Evolutionary conservation across 441 rosid species (phyloP).

Genomic region (Jatropha podagrica): DNA sequence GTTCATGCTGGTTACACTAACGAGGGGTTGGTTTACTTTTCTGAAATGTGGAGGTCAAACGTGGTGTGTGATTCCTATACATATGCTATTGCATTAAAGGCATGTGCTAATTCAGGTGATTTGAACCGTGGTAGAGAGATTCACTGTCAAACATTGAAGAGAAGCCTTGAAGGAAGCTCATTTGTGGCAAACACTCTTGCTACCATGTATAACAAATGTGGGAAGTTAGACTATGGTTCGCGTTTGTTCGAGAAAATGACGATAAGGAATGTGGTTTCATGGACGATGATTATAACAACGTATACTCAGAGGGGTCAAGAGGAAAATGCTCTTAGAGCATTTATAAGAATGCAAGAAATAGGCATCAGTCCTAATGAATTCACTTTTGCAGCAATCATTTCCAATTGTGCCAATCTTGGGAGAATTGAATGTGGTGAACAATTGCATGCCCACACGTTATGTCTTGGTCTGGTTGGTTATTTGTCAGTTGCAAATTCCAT

Average conservation of each 20-base stretch:
- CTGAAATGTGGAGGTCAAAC: constrained; percentile 58
- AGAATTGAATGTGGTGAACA: constrained; percentile 80
- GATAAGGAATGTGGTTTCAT: constrained; percentile 71
- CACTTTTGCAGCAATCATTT: constrained; percentile 69
- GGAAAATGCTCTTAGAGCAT: constrained; percentile 54
- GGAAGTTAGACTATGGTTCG: constrained; percentile 60
- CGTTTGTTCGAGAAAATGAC: constrained; percentile 63
- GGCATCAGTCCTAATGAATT: constrained; percentile 61
- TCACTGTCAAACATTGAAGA: constrained; percentile 61
- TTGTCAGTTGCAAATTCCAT: constrained; percentile 73
- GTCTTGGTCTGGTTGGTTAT: constrained; percentile 43
- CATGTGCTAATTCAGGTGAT: constrained; percentile 66
- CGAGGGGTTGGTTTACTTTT: constrained; percentile 60
- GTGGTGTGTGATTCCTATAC: constrained; percentile 55
- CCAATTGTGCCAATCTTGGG: constrained; percentile 61
- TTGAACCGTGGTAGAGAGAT: constrained; percentile 71
- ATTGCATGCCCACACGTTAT: constrained; percentile 63
- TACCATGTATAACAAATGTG: constrained; percentile 80
- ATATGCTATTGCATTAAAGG: constrained; percentile 70
- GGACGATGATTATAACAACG: constrained; percentile 65
- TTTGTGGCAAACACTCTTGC: constrained; percentile 73
- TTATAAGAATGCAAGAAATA: constrained; percentile 53
- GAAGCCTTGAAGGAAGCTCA: constrained; percentile 48
- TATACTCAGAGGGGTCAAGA: constrained; percentile 59
- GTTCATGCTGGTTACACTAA: constrained; percentile 56